Base-by-base conservation (phyloP, 495 filamentous ascomycete genomes). In the Neurospora intermedia region DNA sequence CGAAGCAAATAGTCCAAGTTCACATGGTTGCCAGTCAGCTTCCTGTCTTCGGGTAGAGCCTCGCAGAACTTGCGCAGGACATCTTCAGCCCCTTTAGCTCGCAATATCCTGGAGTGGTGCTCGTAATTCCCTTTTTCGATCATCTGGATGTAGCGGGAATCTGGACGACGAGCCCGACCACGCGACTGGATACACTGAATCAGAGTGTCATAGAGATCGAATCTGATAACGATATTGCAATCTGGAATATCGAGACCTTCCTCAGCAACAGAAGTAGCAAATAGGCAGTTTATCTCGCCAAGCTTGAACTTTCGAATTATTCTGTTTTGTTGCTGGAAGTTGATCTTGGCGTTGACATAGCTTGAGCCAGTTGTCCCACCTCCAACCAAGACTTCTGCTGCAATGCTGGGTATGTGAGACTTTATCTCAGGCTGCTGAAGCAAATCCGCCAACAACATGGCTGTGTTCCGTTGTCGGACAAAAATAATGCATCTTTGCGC, bases 111-210 rank as follows among this genome's bases (percentile, higher is more conserved):
- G 43, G 82, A 78, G 13, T 79, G 71, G 72, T 98, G 93, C 0
- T 80, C 78, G 3, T 72, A 54, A 78, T 97, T 97, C 0, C 83
- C 84, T 8, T 75, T 78, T 80, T 98, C 94, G 9, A 92, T 75
- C 91, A 99, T 94, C 77, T 92, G 92, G 41, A 94, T 87, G 80
- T 95, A 98, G 79, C 87, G 89, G 1, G 95, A 98, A 69, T 90
- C 84, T 1, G 81, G 76, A 77, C 92, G 91, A 11, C 96, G 87
- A 59, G 96, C 96, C 75, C 96, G 87, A n/a, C 96, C 96, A 43
- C 94, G 87, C 23, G 94, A 98, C 80, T 99, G 96, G 20, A 99
- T 91, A 80, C 98, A 98, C 78, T 97, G 93, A 72, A 99, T 98
- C 79, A 97, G 84, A 0, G 96, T 97, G 11, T 87, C 80, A 80